Evolutionary conservation across 768 basidiomycete species (phyloP), one percentile per base, ranked within the genome.

Genomic region (Lactifluus echinatus): DNA sequence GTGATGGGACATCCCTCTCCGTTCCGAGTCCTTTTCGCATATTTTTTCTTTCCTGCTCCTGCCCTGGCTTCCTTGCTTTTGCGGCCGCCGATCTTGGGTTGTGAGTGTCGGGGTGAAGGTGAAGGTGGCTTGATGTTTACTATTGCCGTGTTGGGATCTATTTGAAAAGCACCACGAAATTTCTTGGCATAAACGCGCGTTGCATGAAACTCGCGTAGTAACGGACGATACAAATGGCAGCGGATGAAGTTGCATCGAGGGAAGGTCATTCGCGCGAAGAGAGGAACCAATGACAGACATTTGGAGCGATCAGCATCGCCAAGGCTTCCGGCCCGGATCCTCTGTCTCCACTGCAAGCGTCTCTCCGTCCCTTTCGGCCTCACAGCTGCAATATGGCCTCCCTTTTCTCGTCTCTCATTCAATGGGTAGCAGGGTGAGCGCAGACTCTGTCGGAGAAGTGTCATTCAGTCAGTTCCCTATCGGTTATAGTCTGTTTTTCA

Each of bases 401-500:
- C n/a, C 56, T 63, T 47, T 62, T 63, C 51, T 28, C 76, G 7
- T 76, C 79, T 17, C 44, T 84, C n/a, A 66, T 83, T 43, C 70
- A 78, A 53, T 86, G 84, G 83, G 70, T 86, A 49, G 68, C 73
- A 61, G 76, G 79, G 78, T 76, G 51, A 62, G 74, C 45, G 3
- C 1, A 39, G 17, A 17, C 12, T 8, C 24, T 8, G 11, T n/a
- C n/a, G n/a, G n/a, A n/a, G n/a, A n/a, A 29, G 14, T 39, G 17
- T 53, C 53, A 1, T 55, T 5, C 4, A 26, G 31, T 46, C 4
- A 44, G 24, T 31, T 47, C 23, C 26, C 26, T 46, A 43, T 26
- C 40, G 60, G 14, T 23, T 54, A 15, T 61, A 88, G 86, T 46
- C 72, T 93, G 43, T 92, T 95, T 77, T 93, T 93, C 73, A 80